Evolutionary conservation across 2,329 filamentous ascomycete species (phyloP), one percentile per base, ranked within the genome.

Genomic region (Colletotrichum sp.): DNA sequence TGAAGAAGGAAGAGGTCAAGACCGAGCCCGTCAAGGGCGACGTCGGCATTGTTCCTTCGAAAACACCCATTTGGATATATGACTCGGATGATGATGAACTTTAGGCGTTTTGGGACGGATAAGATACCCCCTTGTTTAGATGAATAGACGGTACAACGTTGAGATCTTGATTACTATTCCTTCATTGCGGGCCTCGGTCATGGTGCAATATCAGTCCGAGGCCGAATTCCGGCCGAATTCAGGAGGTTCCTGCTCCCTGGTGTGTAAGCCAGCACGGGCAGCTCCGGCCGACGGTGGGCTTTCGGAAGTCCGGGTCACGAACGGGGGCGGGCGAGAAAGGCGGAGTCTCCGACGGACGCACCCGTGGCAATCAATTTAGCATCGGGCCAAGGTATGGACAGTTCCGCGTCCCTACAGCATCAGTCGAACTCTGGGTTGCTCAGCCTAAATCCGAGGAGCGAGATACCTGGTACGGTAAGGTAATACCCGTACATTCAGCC

Each of bases 51-150:
- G 70, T 68, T 18, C 34, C 62, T 9, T 74, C 27, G 72, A 81
- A 61, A 56, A 70, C 62, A 48, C 82, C 84, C 7, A 83, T 86
- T 28, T 86, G 86, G 39, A 80, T 86, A 8, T 81, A 81, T 6
- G 84, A 86, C 32, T 82, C 83, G 13, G 84, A 85, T 30, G 84
- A 85, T 16, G 84, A 86, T 56, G 84, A 85, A 72, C 79, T 85
- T 71, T 85, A 82, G 62, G 72, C 64, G 68, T 72, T 73, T 15
- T 36, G 64, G 39, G 30, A 62, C 25, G 66, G 70, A 74, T 43
- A 68, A 32, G 67, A 70, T 70, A 70, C 67, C 74, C 74, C 34
- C 2, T 8, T 52, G 36, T 34, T 64, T 36, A 22, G 12, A 32
- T 28, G 56, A 22, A 13, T 52, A 8, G n/a, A 22, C n/a, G n/a